Evolutionary conservation across 768 basidiomycete species (phyloP).

Genomic region (Ramaria rubella): DNA sequence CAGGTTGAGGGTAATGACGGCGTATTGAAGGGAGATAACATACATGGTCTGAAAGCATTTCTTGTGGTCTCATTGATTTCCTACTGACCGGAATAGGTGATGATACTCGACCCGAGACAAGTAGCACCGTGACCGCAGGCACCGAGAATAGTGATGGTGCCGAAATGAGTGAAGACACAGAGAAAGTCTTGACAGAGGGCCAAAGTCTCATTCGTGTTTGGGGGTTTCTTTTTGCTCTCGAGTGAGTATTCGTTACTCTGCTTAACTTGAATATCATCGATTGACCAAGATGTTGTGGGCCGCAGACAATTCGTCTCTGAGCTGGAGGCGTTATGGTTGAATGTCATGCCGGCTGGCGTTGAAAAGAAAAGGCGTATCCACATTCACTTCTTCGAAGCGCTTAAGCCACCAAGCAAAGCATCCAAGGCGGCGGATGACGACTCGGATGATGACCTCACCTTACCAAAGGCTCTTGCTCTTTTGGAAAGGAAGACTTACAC

Average conservation of each 20-base stretch:
- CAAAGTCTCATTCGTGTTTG: constrained; percentile 20
- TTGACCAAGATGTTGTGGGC: no score
- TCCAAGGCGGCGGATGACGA: background rate
- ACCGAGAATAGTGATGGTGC: constrained; percentile 3
- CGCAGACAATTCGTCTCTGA: constrained; percentile 19
- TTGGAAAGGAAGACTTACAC: constrained; percentile 17
- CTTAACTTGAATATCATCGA: no score
- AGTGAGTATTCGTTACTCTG: no score
- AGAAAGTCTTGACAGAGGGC: background rate
- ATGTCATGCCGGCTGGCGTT: constrained; percentile 5
- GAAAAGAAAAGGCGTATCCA: constrained; percentile 14
- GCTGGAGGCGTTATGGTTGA: constrained; percentile 14
- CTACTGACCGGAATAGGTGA: no score
- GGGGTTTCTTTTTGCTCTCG: constrained; percentile 20
- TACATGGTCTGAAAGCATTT: no score
- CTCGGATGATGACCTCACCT: no score
- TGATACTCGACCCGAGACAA: no score
- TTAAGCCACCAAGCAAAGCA: constrained; percentile 10
- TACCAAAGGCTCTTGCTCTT: constrained; percentile 23
- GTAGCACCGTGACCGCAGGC: background rate
- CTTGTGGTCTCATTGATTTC: no score
- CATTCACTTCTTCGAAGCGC: constrained; percentile 24
- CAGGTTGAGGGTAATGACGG: no score
- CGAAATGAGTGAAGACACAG: no score
- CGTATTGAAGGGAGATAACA: no score